Evolutionary conservation across 352 stramenopile genomes (phyloP), one percentile per base, ranked within the genome.

Genomic region (Phytophthora idaei): DNA sequence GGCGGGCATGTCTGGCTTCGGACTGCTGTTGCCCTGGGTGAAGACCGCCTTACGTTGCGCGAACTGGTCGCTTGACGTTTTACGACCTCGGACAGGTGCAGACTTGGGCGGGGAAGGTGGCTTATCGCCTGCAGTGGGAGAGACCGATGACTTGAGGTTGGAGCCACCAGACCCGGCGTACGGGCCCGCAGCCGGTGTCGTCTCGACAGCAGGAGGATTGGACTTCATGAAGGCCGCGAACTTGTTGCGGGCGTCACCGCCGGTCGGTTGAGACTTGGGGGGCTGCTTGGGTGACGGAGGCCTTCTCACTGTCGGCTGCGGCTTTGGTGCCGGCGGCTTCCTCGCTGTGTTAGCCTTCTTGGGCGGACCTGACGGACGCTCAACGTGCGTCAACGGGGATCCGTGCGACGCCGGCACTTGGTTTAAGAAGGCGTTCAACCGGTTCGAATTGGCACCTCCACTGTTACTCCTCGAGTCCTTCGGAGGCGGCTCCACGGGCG

Each of bases 181-280:
- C 45, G 65, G 48, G n/a, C 39, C 47, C 6, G 21, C 21, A 41
- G 52, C 56, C 54, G 34, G 49, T 62, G 67, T 47, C 25, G 73
- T 55, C 57, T 81, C 74, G 37, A 77, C 50, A 51, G 77, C 47
- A 14, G 84, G 79, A 14, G 86, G 84, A 34, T 91, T 91, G n/a
- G 83, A 72, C 47, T 81, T 78, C 81, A 94, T 90, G 56, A 94
- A 94, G 21, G 83, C 83, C 25, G 86, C 83, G 49, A 94, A 91
- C 62, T 94, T 94, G 67, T 89, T 90, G 45, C 83, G 83, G 8
- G 79, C 57, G 15, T 90, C 73, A 15, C 62, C 57, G 5, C 46
- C 48, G 2, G 39, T 71, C 6, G 64, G 65, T 11, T 58, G 32
- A 14, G 64, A 66, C 37, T 61, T 67, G 3, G 71, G 69, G 21